Percentiles rank a stretch among this genome's conserved stretches.
Evolutionary conservation across 1,139 yeast genomes (phyloP).

Genomic region (Tardiomyces digboiensis): DNA sequence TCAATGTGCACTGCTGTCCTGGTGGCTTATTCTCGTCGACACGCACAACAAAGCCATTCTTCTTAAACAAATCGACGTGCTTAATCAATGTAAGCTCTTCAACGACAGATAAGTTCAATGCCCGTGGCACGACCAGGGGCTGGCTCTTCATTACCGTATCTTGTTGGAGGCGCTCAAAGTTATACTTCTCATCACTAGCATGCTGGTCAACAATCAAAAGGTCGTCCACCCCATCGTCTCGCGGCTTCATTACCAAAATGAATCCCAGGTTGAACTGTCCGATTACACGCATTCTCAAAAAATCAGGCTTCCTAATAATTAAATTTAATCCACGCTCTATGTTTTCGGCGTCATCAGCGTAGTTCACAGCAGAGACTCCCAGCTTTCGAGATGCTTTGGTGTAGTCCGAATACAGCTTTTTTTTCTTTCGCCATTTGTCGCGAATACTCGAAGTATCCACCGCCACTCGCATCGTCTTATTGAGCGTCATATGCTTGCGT

Average conservation of each 20-base stretch:
- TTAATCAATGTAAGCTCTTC: conserved; percentile 69
- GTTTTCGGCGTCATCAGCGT: conserved; percentile 40
- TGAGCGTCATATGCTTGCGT: neutral
- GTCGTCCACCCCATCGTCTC: conserved; percentile 35
- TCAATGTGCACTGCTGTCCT: conserved; percentile 47
- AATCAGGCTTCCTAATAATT: conserved; percentile 23
- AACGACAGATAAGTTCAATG: conserved; percentile 57
- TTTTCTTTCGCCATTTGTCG: neutral
- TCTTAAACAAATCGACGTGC: conserved; percentile 43
- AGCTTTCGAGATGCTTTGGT: neutral
- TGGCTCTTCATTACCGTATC: conserved; percentile 55
- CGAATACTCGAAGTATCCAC: neutral
- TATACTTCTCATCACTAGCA: conserved; percentile 92
- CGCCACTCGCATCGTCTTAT: neutral
- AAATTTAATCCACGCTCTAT: conserved; percentile 21
- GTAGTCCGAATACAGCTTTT: neutral
- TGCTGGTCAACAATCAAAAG: conserved; percentile 92
- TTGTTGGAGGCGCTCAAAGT: conserved; percentile 62
- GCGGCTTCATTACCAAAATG: conserved; percentile 51
- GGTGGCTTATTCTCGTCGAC: conserved; percentile 41
- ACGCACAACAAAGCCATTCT: conserved; percentile 66
- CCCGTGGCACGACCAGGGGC: conserved; percentile 57
- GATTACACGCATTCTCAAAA: conserved; percentile 59
- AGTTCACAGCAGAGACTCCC: neutral
- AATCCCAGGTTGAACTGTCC: conserved; percentile 93